phyloP scores from a whole-genome alignment of 192 early-diverging fungal genomes.

The Funneliformis mosseae region DNA sequence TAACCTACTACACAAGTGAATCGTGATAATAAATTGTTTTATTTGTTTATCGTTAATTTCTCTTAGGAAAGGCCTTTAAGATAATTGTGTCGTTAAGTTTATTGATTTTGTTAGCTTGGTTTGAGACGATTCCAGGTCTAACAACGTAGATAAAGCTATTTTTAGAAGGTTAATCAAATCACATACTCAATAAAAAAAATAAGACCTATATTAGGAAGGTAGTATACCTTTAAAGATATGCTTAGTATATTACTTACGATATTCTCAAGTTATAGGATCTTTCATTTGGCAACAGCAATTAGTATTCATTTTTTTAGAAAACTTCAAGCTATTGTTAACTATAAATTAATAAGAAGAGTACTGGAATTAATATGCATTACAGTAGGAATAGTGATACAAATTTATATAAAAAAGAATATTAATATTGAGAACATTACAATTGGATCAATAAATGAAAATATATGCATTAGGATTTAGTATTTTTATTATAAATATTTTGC shows the following conservation, averaged over 20 bases:
- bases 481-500: neutral
- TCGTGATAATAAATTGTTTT: too few relatives aligned
- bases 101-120: too few relatives aligned
- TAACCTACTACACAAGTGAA: too few relatives aligned
- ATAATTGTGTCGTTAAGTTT: too few relatives aligned
- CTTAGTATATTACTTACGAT: neutral
- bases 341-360: neutral
- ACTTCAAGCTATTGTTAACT: conserved; percentile 6
- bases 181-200: too few relatives aligned
- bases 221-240: conserved; percentile 13
- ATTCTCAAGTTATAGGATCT: conserved; percentile 23
- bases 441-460: too few relatives aligned
- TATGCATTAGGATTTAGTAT: neutral
- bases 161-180: neutral
- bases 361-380: conserved; percentile 1
- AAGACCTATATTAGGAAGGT: neutral
- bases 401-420: neutral
- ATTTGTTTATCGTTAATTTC: too few relatives aligned
- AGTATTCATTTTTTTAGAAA: neutral
- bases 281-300: conserved; percentile 4
- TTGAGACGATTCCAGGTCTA: too few relatives aligned
- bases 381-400: neutral
- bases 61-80: too few relatives aligned
- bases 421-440: neutral
- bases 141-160: too few relatives aligned